Evolutionary conservation across 768 basidiomycete species (phyloP).

Genomic region (Lentinula edodes): DNA sequence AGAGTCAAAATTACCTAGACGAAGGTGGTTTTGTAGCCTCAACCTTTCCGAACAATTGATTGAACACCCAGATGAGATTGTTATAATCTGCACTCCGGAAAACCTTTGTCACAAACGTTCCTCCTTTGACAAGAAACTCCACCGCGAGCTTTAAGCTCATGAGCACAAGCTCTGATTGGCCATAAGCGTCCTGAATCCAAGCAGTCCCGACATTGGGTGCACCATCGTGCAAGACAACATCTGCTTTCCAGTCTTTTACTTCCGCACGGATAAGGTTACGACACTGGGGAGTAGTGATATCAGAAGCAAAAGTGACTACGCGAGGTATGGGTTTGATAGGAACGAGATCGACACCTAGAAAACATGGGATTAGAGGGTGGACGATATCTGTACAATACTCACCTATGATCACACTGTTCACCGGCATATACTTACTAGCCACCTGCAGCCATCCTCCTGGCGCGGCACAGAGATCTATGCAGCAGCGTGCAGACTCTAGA

Average conservation of each 20-base stretch:
- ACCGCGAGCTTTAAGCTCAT: conserved; percentile 94
- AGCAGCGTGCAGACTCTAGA: conserved; percentile 83
- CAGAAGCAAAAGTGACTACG: conserved; percentile 85
- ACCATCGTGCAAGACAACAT: conserved; percentile 97
- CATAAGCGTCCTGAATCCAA: conserved; percentile 98
- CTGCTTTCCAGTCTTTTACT: conserved; percentile 98
- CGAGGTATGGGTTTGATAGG: conserved; percentile 94
- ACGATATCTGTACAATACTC: background rate
- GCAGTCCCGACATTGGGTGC: conserved; percentile 99
- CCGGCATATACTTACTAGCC: conserved; percentile 95
- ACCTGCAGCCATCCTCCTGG: conserved; percentile 99
- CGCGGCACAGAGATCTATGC: conserved; percentile 96
- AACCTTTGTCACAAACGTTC: conserved; percentile 96
- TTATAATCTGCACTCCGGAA: conserved; percentile 99
- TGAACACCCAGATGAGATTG: conserved; percentile 98
- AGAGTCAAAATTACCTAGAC: conserved; percentile 57
- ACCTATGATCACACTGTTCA: conserved; percentile 46
- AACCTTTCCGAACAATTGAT: conserved; percentile 91
- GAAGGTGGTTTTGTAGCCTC: conserved; percentile 99
- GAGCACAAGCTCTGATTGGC: conserved; percentile 93
- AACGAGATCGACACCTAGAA: conserved; percentile 86
- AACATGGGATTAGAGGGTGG: conserved; percentile 6
- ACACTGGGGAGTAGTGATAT: conserved; percentile 92
- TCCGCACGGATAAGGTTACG: conserved; percentile 80
- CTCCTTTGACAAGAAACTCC: conserved; percentile 89